These are phyloP conservation scores for Leishmania arabica DNA, from an alignment of 208 protist genomes.

Conservation along the genomic window DNA sequence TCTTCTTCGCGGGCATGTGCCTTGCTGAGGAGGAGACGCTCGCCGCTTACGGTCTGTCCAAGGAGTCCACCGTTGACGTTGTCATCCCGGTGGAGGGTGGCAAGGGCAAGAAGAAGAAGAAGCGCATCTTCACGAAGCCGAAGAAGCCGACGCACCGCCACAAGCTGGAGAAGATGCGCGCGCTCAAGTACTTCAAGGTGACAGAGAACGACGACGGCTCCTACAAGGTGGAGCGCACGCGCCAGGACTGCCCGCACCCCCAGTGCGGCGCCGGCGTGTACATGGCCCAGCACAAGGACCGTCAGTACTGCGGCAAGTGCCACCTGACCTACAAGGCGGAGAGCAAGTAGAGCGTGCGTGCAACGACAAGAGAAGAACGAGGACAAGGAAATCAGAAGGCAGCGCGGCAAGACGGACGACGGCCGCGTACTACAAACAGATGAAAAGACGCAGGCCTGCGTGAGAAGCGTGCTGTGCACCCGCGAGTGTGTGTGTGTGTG, in stretches of 20 bases:
- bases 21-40: conserved; percentile 81
- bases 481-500: background rate
- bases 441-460: background rate
- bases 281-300: conserved; percentile 98
- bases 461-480: no score
- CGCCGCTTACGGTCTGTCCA: conserved; percentile 70
- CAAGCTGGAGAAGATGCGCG: conserved; percentile 99
- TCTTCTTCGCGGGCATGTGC: conserved; percentile 91
- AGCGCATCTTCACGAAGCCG: conserved; percentile 99
- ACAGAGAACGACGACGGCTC: conserved; percentile 96
- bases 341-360: conserved; percentile 1
- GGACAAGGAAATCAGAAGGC: background rate
- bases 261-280: conserved; percentile 98
- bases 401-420: background rate
- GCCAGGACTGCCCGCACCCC: conserved; percentile 95
- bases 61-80: conserved; percentile 90
- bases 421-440: background rate
- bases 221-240: conserved; percentile 96
- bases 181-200: conserved; percentile 99
- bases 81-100: conserved; percentile 90
- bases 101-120: conserved; percentile 99
- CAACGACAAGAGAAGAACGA: background rate
- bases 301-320: conserved; percentile 99
- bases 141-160: conserved; percentile 99
- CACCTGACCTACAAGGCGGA: conserved; percentile 93